These are phyloP conservation scores for Torulaspora globosa DNA, from an alignment of 1,139 yeast genomes.

Conservation along the genomic window DNA sequence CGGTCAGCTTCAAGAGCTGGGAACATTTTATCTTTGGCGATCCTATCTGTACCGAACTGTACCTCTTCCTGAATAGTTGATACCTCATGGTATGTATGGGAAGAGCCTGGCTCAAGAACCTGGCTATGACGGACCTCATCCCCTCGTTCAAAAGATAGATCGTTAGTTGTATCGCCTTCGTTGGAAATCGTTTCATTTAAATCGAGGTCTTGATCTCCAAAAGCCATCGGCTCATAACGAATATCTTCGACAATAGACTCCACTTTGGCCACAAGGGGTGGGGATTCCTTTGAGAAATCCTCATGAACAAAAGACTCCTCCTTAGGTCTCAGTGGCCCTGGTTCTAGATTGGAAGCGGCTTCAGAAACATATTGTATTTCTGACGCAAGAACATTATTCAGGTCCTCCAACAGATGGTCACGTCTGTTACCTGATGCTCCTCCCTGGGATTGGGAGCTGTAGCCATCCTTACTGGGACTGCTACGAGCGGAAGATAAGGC, in stretches of 20 bases:
- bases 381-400: constrained; percentile 25
- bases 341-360: not conserved
- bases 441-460: not conserved
- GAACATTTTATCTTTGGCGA: constrained; percentile 3
- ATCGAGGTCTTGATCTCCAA: constrained; percentile 7
- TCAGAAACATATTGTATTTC: not conserved
- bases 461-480: not conserved
- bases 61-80: constrained; percentile 33
- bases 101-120: constrained; percentile 14
- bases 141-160: constrained; percentile 32
- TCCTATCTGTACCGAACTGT: not conserved
- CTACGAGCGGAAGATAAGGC: not conserved
- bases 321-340: not conserved
- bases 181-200: constrained; percentile 9
- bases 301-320: not conserved
- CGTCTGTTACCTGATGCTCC: constrained; percentile 4
- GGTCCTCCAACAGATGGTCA: constrained; percentile 25
- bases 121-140: constrained; percentile 34
- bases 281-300: not conserved
- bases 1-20: constrained; percentile 1
- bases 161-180: constrained; percentile 17
- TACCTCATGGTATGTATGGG: constrained; percentile 33
- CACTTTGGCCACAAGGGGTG: constrained; percentile 5
- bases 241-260: constrained; percentile 7
- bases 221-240: constrained; percentile 6